Evolutionary conservation across 1,139 yeast genomes (phyloP).

Genomic region (Taphrina deformans): DNA sequence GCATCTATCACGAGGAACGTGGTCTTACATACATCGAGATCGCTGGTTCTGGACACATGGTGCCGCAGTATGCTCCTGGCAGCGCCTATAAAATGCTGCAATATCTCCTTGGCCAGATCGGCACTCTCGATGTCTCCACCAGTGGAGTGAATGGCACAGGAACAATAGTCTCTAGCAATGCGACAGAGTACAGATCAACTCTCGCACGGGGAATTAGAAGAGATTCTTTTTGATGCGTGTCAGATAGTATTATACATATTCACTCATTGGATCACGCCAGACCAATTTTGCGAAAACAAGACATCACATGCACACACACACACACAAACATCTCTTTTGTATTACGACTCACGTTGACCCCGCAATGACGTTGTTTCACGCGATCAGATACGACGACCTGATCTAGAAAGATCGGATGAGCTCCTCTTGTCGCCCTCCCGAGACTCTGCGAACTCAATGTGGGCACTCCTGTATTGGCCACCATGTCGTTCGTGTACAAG

Average conservation of each 20-base stretch:
- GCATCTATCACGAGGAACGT: constrained; percentile 19
- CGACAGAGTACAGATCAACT: neutral
- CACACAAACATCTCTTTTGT: too few relatives aligned
- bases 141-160: constrained; percentile 3
- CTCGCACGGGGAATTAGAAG: neutral
- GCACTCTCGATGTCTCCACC: neutral
- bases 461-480: neutral
- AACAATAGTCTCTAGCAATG: neutral
- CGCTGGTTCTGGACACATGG: constrained; percentile 21
- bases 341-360: too few relatives aligned
- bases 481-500: neutral
- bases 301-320: too few relatives aligned
- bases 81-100: constrained; percentile 2
- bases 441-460: too few relatives aligned
- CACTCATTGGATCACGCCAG: too few relatives aligned
- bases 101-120: constrained; percentile 7
- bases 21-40: constrained; percentile 17
- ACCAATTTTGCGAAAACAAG: too few relatives aligned
- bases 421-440: too few relatives aligned
- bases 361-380: neutral
- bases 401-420: constrained; percentile 2
- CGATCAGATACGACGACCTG: neutral
- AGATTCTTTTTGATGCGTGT: too few relatives aligned
- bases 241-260: too few relatives aligned
- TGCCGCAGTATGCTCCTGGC: constrained; percentile 20